Conservation (phyloP, 2,329 filamentous ascomycete species). For the Trichoderma arundinaceum region DNA sequence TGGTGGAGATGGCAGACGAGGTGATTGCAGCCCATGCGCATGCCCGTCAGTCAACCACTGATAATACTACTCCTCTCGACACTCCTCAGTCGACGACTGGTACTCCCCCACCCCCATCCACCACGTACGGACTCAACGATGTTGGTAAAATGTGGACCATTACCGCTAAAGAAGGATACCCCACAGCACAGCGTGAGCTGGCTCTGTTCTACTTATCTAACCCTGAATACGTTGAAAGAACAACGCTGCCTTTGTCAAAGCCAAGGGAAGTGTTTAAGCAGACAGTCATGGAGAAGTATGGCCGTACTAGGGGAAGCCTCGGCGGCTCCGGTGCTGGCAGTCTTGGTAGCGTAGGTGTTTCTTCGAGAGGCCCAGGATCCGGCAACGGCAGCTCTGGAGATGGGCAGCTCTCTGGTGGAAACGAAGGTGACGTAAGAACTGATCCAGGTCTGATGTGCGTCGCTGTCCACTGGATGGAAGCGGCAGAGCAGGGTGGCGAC, state of each 20-base stretch:
- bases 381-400: constrained; percentile 35
- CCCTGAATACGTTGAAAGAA: constrained; percentile 80
- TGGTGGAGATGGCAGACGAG: constrained; percentile 66
- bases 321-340: constrained; percentile 37
- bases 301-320: constrained; percentile 44
- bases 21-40: constrained; percentile 67
- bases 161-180: constrained; percentile 84
- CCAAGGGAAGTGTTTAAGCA: constrained; percentile 90
- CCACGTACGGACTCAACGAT: constrained; percentile 75
- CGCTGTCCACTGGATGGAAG: constrained; percentile 96
- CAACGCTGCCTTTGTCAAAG: constrained; percentile 82
- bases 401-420: constrained; percentile 39
- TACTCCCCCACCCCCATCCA: constrained; percentile 56
- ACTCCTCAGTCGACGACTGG: constrained; percentile 46
- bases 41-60: constrained; percentile 57
- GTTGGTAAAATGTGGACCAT: constrained; percentile 90
- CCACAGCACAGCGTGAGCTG: constrained; percentile 88
- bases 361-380: constrained; percentile 36
- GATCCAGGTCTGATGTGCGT: constrained; percentile 92
- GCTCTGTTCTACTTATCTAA: constrained; percentile 93
- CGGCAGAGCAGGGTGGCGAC: constrained; percentile 84
- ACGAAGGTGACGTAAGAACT: constrained; percentile 63
- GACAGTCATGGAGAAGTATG: constrained; percentile 76
- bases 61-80: constrained; percentile 40
- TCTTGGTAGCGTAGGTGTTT: constrained; percentile 38